phyloP scores from a whole-genome alignment of 176 grass and related monocot species.

The Avena insularis region DNA sequence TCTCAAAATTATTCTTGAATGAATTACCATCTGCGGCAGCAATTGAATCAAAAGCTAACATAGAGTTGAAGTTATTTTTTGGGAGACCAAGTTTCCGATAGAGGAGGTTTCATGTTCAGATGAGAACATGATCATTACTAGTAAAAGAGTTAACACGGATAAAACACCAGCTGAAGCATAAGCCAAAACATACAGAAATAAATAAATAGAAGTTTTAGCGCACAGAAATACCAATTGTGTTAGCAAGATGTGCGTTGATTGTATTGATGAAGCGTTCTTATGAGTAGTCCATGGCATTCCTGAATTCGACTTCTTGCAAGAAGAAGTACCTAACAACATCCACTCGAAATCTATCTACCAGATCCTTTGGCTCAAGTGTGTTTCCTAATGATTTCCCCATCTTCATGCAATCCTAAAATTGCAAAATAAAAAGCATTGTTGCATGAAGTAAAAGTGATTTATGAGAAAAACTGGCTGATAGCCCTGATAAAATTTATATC shows the following conservation, averaged over 20 bases:
- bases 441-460: slow-evolving; percentile 57
- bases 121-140: slow-evolving; percentile 29
- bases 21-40: slow-evolving; percentile 71
- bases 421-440: slow-evolving; percentile 60
- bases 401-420: slow-evolving; percentile 97
- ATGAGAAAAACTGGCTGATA: slow-evolving; percentile 37
- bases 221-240: slow-evolving; percentile 79
- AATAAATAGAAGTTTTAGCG: slow-evolving; percentile 1
- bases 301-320: slow-evolving; percentile 93
- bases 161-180: slow-evolving; percentile 17
- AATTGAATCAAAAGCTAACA: slow-evolving; percentile 69
- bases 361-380: slow-evolving; percentile 93
- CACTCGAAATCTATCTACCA: slow-evolving; percentile 78
- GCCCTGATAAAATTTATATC: neutral
- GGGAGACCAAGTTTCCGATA: slow-evolving; percentile 92
- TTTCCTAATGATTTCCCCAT: slow-evolving; percentile 99
- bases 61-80: slow-evolving; percentile 94
- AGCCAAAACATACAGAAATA: neutral
- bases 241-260: slow-evolving; percentile 96
- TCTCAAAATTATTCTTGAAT: slow-evolving; percentile 71
- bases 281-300: slow-evolving; percentile 94
- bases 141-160: neutral
- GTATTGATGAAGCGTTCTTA: slow-evolving; percentile 94
- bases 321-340: slow-evolving; percentile 98
- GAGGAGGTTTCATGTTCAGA: slow-evolving; percentile 85